Conservation (phyloP, 805 yeast genomes). For the Candida ipomoeae region DNA sequence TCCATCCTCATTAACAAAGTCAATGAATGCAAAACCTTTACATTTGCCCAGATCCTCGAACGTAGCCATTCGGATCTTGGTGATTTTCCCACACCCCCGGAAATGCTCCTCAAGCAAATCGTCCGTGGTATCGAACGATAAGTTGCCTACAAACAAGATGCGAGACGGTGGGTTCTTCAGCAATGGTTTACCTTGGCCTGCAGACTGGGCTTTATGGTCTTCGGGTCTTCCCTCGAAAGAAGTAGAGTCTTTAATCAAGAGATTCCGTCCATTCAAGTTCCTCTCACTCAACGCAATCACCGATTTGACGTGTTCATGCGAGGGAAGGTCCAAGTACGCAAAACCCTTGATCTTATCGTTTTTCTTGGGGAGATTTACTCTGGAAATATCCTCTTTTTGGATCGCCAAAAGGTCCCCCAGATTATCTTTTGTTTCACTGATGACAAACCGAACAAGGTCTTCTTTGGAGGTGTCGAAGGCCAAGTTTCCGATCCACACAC, state of each 20-base stretch:
- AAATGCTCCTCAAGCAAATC: conserved; percentile 76
- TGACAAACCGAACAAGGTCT: conserved; percentile 62
- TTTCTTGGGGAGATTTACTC: conserved; percentile 78
- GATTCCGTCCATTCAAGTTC: conserved; percentile 74
- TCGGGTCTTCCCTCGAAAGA: conserved; percentile 86
- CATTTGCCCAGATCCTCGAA: conserved; percentile 95
- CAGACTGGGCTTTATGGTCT: conserved; percentile 34
- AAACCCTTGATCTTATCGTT: conserved; percentile 75
- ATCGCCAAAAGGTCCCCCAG: conserved; percentile 31
- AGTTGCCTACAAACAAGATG: conserved; percentile 86
- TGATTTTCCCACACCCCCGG: conserved; percentile 87
- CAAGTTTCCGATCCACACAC: conserved; percentile 94
- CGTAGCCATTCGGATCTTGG: conserved; percentile 91
- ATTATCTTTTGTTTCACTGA: conserved; percentile 49
- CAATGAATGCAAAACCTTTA: conserved; percentile 93
- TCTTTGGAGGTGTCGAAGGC: conserved; percentile 79
- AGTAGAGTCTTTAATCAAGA: conserved; percentile 75
- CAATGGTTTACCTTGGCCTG: conserved; percentile 17
- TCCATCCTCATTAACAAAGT: conserved; percentile 74
- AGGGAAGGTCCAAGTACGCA: conserved; percentile 81
- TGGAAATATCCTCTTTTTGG: conserved; percentile 55
- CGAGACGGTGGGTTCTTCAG: conserved; percentile 85
- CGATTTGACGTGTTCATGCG: conserved; percentile 53
- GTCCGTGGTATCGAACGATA: conserved; percentile 87
- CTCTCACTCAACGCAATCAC: conserved; percentile 69